These are phyloP conservation scores for Apiospora rasikravindrae DNA, from an alignment of 2,329 filamentous ascomycete genomes.

Conservation along the genomic window DNA sequence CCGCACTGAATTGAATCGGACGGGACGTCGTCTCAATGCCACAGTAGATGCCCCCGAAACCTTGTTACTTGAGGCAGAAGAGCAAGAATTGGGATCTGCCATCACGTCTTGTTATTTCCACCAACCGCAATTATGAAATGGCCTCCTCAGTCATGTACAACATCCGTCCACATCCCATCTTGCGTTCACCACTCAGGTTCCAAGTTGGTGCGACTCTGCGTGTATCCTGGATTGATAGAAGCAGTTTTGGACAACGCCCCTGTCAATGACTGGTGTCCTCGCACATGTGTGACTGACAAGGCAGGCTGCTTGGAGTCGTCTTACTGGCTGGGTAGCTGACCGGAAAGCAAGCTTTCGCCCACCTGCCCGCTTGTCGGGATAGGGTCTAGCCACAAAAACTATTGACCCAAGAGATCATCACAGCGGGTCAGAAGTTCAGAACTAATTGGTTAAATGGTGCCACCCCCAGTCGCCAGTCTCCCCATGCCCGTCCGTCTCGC, in stretches of 20 bases:
- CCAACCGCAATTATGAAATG: neutral
- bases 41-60: neutral
- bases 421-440: slow-evolving; percentile 12
- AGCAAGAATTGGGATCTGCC: neutral
- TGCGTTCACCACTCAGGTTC: neutral
- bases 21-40: neutral
- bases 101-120: neutral
- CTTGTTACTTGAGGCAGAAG: neutral
- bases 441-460: slow-evolving; percentile 1
- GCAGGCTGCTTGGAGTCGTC: neutral
- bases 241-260: neutral
- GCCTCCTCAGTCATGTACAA: slow-evolving; percentile 1
- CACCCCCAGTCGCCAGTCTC: neutral
- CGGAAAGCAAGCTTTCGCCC: slow-evolving; percentile 3
- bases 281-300: slow-evolving; percentile 7
- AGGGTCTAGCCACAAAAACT: slow-evolving; percentile 8
- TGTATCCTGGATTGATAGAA: neutral
- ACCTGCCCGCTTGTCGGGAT: neutral
- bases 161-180: neutral
- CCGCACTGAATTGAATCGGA: neutral
- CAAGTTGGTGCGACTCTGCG: neutral
- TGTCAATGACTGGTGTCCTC: neutral
- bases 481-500: neutral
- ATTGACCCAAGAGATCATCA: slow-evolving; percentile 9
- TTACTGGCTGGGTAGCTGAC: slow-evolving; percentile 3